Evolutionary conservation across 148 eudicot genomes (phyloP).

Genomic region (Bassia scoparia): DNA sequence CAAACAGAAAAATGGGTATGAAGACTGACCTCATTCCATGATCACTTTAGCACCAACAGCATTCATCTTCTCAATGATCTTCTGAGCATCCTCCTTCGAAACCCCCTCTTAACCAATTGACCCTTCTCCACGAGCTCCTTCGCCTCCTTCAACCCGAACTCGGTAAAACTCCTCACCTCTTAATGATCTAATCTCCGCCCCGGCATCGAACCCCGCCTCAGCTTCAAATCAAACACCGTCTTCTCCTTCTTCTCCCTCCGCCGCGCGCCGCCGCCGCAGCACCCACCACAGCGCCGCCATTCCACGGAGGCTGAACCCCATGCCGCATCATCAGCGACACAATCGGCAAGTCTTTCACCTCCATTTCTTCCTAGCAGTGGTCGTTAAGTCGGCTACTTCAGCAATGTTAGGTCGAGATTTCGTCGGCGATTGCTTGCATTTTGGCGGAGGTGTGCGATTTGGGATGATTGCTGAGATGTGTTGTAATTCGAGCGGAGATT

Average conservation of each 20-base stretch:
- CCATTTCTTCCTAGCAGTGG: constrained; percentile 51
- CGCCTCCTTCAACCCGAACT: constrained; percentile 89
- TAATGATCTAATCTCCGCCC: constrained; percentile 72
- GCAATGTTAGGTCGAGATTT: constrained; percentile 57
- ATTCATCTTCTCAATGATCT: constrained; percentile 84
- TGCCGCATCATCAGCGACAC: constrained; percentile 71
- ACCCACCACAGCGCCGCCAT: constrained; percentile 26
- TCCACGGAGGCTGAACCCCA: constrained; percentile 50
- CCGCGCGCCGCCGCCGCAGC: constrained; percentile 41
- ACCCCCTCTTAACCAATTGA: constrained; percentile 73
- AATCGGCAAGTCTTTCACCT: constrained; percentile 62
- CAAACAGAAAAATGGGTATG: not conserved
- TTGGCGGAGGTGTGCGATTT: constrained; percentile 22
- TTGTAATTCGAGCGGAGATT: constrained; percentile 27
- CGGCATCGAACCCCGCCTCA: constrained; percentile 72
- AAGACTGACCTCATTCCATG: constrained; percentile 54
- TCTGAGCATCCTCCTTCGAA: constrained; percentile 77
- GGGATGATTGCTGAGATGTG: constrained; percentile 28
- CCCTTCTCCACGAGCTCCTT: constrained; percentile 88
- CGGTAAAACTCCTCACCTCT: constrained; percentile 76
- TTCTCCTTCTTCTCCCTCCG: constrained; percentile 66
- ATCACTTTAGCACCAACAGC: constrained; percentile 71
- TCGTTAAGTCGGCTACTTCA: constrained; percentile 75
- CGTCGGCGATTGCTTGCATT: constrained; percentile 58
- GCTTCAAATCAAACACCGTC: constrained; percentile 84